phyloP scores from a whole-genome alignment of 768 basidiomycete species.

The Leccinellum luteum region DNA sequence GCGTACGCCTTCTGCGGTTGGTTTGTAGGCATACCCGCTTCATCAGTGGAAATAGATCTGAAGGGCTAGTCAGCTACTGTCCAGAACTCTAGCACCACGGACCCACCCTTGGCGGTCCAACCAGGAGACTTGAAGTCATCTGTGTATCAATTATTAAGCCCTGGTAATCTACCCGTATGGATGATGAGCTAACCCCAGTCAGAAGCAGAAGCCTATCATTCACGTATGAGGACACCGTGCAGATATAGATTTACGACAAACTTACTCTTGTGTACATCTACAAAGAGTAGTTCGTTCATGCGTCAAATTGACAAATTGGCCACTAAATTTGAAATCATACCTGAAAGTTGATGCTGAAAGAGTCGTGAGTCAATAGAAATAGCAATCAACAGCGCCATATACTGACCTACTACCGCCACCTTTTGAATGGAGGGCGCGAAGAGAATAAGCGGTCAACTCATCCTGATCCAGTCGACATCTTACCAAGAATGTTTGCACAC shows the following conservation, averaged over 20 bases:
- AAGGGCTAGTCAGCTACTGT: conserved; percentile 1
- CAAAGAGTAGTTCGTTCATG: not conserved
- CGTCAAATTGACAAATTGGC: not conserved
- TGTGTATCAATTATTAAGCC: conserved; percentile 18
- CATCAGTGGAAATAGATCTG: conserved; percentile 70
- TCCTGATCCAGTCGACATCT: conserved; percentile 1
- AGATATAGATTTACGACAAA: not conserved
- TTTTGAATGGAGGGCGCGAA: conserved; percentile 11
- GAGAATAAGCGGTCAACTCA: not conserved
- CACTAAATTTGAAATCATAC: conserved; percentile 1
- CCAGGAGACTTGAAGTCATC: conserved; percentile 73
- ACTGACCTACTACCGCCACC: conserved; percentile 56
- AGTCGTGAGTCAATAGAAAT: not conserved
- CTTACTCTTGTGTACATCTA: conserved; percentile 64
- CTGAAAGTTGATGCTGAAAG: conserved; percentile 66
- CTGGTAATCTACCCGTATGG: not conserved
- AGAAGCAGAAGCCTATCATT: conserved; percentile 57
- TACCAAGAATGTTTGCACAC: conserved; percentile 64
- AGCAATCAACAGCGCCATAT: not conserved
- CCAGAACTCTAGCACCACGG: not conserved
- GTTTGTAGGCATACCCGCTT: conserved; percentile 44
- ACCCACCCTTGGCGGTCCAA: conserved; percentile 60
- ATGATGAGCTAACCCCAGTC: conserved; percentile 54
- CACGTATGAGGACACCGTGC: not conserved
- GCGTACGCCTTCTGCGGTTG: not conserved